Percentiles rank a stretch among this genome's conserved stretches.
phyloP scores from a whole-genome alignment of 2,329 filamentous ascomycete genomes.

The Cladophialophora psammophila region DNA sequence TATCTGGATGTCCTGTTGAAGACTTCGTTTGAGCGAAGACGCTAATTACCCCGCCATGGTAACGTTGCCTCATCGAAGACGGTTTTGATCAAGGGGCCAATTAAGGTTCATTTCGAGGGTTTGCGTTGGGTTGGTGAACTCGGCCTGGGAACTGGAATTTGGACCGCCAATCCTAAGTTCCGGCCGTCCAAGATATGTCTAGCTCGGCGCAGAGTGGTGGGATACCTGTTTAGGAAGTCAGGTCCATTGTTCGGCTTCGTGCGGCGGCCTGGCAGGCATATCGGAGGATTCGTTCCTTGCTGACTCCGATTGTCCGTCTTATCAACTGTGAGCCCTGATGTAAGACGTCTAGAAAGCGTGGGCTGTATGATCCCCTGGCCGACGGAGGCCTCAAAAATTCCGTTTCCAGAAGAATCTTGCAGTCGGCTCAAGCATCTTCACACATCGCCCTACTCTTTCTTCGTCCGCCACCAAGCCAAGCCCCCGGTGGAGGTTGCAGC shows the following conservation, averaged over 20 bases:
- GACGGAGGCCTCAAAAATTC: background rate
- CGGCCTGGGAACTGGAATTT: background rate
- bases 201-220: background rate
- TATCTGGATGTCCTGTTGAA: too few species aligned
- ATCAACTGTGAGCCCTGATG: constrained; percentile 1
- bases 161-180: background rate
- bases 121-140: background rate
- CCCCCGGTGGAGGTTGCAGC: constrained; percentile 38
- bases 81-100: background rate
- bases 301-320: background rate
- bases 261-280: background rate
- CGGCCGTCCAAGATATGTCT: background rate
- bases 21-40: too few species aligned
- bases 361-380: background rate
- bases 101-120: background rate
- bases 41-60: too few species aligned
- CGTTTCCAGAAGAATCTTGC: background rate
- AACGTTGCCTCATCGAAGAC: background rate
- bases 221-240: background rate
- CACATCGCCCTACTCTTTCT: constrained; percentile 31
- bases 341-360: constrained; percentile 5
- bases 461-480: constrained; percentile 32
- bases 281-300: background rate
- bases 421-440: constrained; percentile 25
- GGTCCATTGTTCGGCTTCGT: background rate